A percentile compares a stretch with the other conserved stretches of the same genome.
Evolutionary conservation across 129 eudicot species (phyloP).

Genomic region (Smallanthus sonchifolius): DNA sequence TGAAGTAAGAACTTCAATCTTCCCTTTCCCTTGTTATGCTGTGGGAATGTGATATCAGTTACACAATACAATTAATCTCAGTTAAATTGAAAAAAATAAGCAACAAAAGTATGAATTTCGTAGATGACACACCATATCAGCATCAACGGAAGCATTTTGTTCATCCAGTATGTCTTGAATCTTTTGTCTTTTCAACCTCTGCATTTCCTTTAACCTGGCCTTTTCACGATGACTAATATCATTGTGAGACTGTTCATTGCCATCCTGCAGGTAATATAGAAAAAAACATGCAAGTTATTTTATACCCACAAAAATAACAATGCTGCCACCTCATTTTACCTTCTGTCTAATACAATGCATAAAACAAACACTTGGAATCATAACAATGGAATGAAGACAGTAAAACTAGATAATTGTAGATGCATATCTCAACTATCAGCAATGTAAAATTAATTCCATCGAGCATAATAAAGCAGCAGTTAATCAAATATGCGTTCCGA

Average conservation of each 20-base stretch:
- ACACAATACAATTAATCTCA: background rate
- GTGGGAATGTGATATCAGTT: slow-evolving; percentile 9
- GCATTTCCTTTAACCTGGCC: slow-evolving; percentile 79
- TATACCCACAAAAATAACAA: background rate
- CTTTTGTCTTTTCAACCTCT: slow-evolving; percentile 81
- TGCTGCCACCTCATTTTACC: background rate
- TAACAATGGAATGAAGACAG: background rate
- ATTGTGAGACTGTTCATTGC: slow-evolving; percentile 31
- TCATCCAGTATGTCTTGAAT: slow-evolving; percentile 76
- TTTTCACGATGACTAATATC: slow-evolving; percentile 78
- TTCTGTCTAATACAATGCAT: background rate
- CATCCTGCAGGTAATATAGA: slow-evolving; percentile 44
- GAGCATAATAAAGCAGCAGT: background rate
- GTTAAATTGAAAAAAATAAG: background rate
- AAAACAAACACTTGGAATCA: background rate
- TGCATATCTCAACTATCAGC: background rate
- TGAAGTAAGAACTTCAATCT: slow-evolving; percentile 84
- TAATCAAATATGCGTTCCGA: background rate
- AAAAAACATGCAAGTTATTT: background rate
- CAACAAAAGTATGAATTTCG: background rate
- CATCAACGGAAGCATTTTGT: slow-evolving; percentile 88
- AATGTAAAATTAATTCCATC: background rate
- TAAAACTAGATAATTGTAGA: background rate
- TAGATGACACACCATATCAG: slow-evolving; percentile 68
- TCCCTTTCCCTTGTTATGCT: slow-evolving; percentile 93